Evolutionary conservation across 345 rosid genomes (phyloP), one percentile per base, ranked within the genome.

Genomic region (Eucalyptus curtisii): DNA sequence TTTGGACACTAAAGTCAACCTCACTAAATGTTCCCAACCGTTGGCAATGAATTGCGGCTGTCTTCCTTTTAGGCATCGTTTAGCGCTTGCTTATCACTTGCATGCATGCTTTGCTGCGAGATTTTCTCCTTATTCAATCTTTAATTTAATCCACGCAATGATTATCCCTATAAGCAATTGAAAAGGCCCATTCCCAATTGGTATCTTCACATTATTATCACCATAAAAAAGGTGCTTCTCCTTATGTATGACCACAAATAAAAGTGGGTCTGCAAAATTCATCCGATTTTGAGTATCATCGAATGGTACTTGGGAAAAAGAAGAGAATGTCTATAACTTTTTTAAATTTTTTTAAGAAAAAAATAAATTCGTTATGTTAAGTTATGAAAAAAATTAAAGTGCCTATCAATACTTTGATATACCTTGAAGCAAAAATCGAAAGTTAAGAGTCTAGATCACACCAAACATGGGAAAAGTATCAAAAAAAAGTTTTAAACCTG

Each of bases 401-500:
- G 8, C 42, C 2, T 10, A 1, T 37, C 7, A 2, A 40, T 76
- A 76, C 7, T n/a, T 37, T 10, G 20, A 37, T 40, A 76, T 76
- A 76, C 15, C 24, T 76, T 10, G 47, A 76, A 6, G 82, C 25
- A 33, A 17, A 68, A 68, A 68, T 17, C 7, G 27, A 76, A 76
- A 76, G 2, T 71, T 33, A 20, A 19, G 27, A 76, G 2, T 22
- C 16, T 40, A 40, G 5, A 76, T 8, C 47, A 5, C 81, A 19
- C 45, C 81, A 71, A 71, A 37, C 24, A 30, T 27, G 16, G 7
- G 4, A 59, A 57, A 57, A 57, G 64, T 57, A 11, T 59, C 2
- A 30, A 27, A 27, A 27, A 12, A 0, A 1, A n/a, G n/a, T 59
- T 13, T 5, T 59, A 59, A 59, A 59, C 2, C 0, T 27, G 12